Base-by-base conservation (phyloP, 257 asterid species). In the Nemophila menziesii region DNA sequence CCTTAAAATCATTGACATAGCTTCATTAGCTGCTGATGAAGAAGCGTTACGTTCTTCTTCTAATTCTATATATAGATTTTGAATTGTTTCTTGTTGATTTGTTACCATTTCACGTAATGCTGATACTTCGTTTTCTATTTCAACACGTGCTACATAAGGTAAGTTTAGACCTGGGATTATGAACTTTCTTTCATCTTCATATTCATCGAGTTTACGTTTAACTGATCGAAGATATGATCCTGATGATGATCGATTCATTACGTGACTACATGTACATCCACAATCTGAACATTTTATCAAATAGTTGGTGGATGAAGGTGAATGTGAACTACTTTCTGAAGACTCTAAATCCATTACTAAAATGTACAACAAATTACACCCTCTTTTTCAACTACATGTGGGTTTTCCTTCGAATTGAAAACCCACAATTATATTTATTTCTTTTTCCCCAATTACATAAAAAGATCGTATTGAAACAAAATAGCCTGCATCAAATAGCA, bases 11-110 rank as follows among this genome's bases (percentile, higher is more conserved):
- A 89, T 89, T 3, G 98, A 89, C 92, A 89, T 77, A 0, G 98
- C 93, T 68, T 89, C 98, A 20, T 70, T 84, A 48, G 98, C 96
- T 62, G 98, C 96, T 5, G 96, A 80, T 2, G 93, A 70, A 6
- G 96, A 64, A 1, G 96, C 98, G 38, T 74, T 82, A 73, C 98
- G 78, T 76, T 89, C 98, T 70, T 84, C 96, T 57, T 89, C 98
- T 78, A 89, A 58, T 69, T 89, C 98, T 13, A 59, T 43, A 23
- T 74, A 54, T 38, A 89, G 83, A 39, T 74, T 85, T 58, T 72
- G 77, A 67, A 89, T 77, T 14, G 66, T 65, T 53, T 65, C 58
- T 64, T 89, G 98, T 68, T 85, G 96, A 58, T 40, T 74, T 55
- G 66, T 17, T 22, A 89, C 96, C 64, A 68, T 85, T 63, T 89